Percentiles rank a stretch among this genome's conserved stretches.
Evolutionary conservation across 2,329 filamentous ascomycete genomes (phyloP).

Genomic region (Ascochyta pisi): DNA sequence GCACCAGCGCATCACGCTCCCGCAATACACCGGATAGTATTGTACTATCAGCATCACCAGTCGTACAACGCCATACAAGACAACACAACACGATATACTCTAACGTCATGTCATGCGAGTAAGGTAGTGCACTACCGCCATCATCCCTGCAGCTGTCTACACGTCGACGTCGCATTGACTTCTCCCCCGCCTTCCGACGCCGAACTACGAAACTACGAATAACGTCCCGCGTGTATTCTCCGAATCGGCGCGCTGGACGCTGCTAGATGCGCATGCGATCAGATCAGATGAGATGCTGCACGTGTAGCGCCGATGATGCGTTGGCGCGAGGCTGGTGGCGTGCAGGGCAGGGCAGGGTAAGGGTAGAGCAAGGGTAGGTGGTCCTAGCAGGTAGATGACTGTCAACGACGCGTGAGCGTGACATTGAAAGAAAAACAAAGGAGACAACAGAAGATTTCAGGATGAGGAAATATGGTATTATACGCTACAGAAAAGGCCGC

Average conservation of each 20-base stretch:
- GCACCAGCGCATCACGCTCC: no score
- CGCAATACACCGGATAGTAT: no score
- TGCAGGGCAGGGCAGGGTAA: no score
- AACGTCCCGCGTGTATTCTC: neutral
- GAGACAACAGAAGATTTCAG: neutral
- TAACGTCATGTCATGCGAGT: no score
- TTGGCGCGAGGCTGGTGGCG: neutral
- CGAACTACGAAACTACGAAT: neutral
- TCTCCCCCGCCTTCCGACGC: constrained; percentile 12
- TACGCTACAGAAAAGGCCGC: constrained; percentile 9
- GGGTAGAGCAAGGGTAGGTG: neutral
- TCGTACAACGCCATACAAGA: no score
- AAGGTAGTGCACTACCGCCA: no score
- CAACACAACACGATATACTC: no score
- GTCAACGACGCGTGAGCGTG: neutral
- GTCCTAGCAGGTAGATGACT: no score
- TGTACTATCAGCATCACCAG: no score
- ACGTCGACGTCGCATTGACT: neutral
- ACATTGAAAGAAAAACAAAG: no score
- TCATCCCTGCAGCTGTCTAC: neutral
- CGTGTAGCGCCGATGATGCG: no score
- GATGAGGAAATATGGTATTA: constrained; percentile 14
- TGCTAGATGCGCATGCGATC: neutral
- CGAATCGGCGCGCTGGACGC: neutral
- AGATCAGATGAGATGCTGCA: neutral